Conservation (phyloP, 805 yeast genomes). For the Lipomyces japonicus region DNA sequence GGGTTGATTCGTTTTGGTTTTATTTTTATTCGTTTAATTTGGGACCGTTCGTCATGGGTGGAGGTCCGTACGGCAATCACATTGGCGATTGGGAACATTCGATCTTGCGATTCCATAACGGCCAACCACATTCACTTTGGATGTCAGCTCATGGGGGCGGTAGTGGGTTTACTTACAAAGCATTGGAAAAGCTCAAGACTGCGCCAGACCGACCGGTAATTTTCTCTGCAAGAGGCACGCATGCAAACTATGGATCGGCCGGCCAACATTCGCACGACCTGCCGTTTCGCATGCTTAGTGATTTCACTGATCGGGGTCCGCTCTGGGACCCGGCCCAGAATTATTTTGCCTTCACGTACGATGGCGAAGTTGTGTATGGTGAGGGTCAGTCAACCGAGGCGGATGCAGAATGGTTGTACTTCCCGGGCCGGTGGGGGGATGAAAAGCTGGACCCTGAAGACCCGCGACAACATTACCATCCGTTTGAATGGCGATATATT, state of each 20-base stretch:
- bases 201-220: conserved; percentile 61
- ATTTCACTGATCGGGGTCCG: conserved; percentile 92
- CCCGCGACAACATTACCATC: conserved; percentile 78
- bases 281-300: conserved; percentile 85
- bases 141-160: conserved; percentile 99
- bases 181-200: conserved; percentile 59
- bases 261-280: conserved; percentile 96
- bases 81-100: conserved; percentile 99
- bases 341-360: conserved; percentile 74
- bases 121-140: conserved; percentile 82
- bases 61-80: conserved; percentile 95
- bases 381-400: conserved; percentile 34
- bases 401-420: conserved; percentile 65
- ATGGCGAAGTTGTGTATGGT: conserved; percentile 46
- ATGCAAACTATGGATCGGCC: conserved; percentile 92
- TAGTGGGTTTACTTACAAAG: conserved; percentile 74
- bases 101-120: conserved; percentile 74
- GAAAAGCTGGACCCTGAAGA: conserved; percentile 60
- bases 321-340: conserved; percentile 91
- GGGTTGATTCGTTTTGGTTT: conserved; percentile 96
- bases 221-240: conserved; percentile 92
- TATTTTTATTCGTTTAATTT: conserved; percentile 89
- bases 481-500: conserved; percentile 85
- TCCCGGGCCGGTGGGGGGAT: conserved; percentile 89
- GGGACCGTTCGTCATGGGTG: conserved; percentile 97